phyloP scores from a whole-genome alignment of 139 green algal species.

The Chlamydomonas schloesseri region DNA sequence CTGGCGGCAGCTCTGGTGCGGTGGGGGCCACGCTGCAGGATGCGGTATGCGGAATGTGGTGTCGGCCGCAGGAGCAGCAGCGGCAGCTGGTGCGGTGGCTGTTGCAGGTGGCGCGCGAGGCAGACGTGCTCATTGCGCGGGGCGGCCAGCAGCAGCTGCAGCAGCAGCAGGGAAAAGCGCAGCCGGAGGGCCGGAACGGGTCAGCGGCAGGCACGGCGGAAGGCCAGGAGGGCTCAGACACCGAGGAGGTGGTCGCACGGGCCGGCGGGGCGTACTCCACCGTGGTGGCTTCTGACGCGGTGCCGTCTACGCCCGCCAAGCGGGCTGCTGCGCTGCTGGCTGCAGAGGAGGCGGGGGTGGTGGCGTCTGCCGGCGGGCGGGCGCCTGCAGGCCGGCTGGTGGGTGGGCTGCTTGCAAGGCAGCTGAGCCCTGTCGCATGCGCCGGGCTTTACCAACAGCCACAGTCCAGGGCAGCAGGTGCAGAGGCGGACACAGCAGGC shows the following conservation, averaged over 20 bases:
- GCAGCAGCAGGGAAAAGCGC: too few relatives aligned
- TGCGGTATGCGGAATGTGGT: background rate
- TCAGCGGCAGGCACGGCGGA: too few relatives aligned
- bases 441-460: background rate
- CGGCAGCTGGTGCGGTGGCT: conserved; percentile 20
- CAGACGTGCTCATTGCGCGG: background rate
- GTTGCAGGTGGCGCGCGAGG: conserved; percentile 13
- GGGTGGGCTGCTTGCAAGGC: conserved; percentile 6
- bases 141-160: too few relatives aligned
- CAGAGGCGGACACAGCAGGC: background rate
- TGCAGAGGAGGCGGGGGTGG: background rate
- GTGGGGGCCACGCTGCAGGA: background rate
- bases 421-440: conserved; percentile 2
- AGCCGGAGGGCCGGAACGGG: too few relatives aligned
- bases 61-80: conserved; percentile 5
- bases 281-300: too few relatives aligned
- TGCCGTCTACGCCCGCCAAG: too few relatives aligned
- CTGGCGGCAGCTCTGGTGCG: background rate
- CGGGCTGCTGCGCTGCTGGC: background rate
- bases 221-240: too few relatives aligned
- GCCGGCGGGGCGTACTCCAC: too few relatives aligned
- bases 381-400: background rate
- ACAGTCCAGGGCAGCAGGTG: background rate
- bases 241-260: too few relatives aligned
- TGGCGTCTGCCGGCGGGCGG: background rate